Evolutionary conservation across 305 asterid species (phyloP).

Genomic region (Fraxinus xanthoxyloides): DNA sequence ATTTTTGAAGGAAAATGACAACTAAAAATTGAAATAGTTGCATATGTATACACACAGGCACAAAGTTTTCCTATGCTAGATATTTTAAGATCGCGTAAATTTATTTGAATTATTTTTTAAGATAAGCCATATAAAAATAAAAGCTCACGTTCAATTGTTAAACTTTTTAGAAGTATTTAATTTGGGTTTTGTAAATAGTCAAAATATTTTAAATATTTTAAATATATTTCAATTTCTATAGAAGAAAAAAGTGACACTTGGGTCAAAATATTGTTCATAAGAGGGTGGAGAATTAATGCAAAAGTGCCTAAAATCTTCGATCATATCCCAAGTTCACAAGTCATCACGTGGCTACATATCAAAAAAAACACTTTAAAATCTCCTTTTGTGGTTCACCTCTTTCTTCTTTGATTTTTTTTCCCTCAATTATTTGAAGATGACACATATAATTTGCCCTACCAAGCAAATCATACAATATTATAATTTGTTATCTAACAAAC

Average conservation of each 20-base stretch:
- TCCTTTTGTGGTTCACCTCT: neutral
- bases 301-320: neutral
- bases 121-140: neutral
- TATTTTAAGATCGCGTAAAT: neutral
- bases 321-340: slow-evolving; percentile 1
- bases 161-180: neutral
- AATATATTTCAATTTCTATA: neutral
- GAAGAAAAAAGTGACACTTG: neutral
- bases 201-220: neutral
- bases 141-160: neutral
- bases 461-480: neutral
- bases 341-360: neutral
- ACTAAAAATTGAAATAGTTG: neutral
- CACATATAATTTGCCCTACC: neutral
- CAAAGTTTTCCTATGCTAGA: neutral
- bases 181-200: neutral
- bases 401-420: neutral
- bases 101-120: too few relatives aligned
- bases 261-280: neutral
- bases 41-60: neutral
- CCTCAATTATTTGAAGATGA: neutral
- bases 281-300: slow-evolving; percentile 1
- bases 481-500: neutral
- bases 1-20: neutral
- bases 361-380: neutral